These are phyloP conservation scores for Zoysia japonica DNA, from an alignment of 176 grass and related monocot genomes.

Conservation along the genomic window DNA sequence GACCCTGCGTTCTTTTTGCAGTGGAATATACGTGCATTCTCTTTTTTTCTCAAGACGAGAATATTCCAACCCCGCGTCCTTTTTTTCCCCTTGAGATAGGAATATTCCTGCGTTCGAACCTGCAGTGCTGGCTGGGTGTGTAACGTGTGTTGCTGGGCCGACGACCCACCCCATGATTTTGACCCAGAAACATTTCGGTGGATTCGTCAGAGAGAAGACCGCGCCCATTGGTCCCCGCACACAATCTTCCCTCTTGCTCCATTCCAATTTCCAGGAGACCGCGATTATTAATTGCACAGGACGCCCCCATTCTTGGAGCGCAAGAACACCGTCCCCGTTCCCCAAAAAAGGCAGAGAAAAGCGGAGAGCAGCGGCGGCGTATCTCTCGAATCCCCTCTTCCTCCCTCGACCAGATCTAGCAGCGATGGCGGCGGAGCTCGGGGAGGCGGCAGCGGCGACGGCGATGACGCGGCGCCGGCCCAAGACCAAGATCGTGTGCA, in stretches of 20 bases:
- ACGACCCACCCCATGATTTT: no score
- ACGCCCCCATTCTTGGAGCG: slow-evolving; percentile 20
- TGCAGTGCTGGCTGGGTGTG: no score
- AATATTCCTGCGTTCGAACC: no score
- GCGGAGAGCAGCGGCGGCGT: not conserved
- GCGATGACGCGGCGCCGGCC: slow-evolving; percentile 50
- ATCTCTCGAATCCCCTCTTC: not conserved
- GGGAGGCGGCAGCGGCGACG: not conserved
- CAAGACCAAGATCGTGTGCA: slow-evolving; percentile 98
- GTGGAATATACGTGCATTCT: no score
- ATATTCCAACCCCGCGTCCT: no score
- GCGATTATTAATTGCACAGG: not conserved
- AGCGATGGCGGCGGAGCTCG: slow-evolving; percentile 18
- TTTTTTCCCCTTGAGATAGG: no score
- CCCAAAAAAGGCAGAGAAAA: not conserved
- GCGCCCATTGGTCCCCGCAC: not conserved
- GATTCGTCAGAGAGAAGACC: not conserved
- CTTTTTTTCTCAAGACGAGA: no score
- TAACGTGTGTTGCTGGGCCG: no score
- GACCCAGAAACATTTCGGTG: not conserved
- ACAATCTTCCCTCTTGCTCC: not conserved
- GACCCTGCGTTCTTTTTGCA: no score
- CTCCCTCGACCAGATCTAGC: slow-evolving; percentile 24
- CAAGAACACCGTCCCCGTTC: slow-evolving; percentile 4
- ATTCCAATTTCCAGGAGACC: not conserved